Base-by-base conservation (phyloP, 257 asterid species). In the Nicotiana obtusifolia region DNA sequence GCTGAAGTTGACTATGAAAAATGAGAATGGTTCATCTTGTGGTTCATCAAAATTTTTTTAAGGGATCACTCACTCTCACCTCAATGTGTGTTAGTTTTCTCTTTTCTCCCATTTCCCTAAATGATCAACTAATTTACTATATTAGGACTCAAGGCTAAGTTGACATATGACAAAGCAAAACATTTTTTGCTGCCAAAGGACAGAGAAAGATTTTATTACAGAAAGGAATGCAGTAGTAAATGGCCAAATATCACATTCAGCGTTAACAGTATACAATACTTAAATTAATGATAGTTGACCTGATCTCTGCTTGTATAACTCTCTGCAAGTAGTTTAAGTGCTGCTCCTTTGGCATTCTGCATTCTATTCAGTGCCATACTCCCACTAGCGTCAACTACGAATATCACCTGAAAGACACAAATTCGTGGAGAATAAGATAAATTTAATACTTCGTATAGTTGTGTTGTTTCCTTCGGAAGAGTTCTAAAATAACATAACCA, bases 311-410 rank as follows among this genome's bases (percentile, higher is more conserved):
- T 95, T 14, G 98, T 95, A 86, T 95, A 95, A 87, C 99, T 95
- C 87, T 95, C 99, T 28, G 99, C 97, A 71, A 95, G 96, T 83
- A 95, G 85, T 79, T 95, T 95, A 53, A 95, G 97, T 24, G 99
- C 98, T 75, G 99, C 99, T 28, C 99, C 99, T 89, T 95, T 95
- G 67, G 98, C 99, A 87, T 94, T 95, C 88, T 95, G 99, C 99
- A 95, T 95, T 86, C 99, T 93, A 88, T 95, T 95, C 82, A 95
- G 85, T 44, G 99, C 99, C 99, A 95, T 95, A 83, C 99, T 95
- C 80, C 99, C 98, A 88, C 99, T 95, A 81, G 99, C 99, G 85
- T 95, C 99, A 82, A 95, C 99, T 73, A 95, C 94, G 83, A 95
- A 95, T 89, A 95, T 95, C 82, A 95, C 99, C 99, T 95, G 91